Conservation (phyloP, 768 basidiomycete genomes). For the Tricholoma sp. region DNA sequence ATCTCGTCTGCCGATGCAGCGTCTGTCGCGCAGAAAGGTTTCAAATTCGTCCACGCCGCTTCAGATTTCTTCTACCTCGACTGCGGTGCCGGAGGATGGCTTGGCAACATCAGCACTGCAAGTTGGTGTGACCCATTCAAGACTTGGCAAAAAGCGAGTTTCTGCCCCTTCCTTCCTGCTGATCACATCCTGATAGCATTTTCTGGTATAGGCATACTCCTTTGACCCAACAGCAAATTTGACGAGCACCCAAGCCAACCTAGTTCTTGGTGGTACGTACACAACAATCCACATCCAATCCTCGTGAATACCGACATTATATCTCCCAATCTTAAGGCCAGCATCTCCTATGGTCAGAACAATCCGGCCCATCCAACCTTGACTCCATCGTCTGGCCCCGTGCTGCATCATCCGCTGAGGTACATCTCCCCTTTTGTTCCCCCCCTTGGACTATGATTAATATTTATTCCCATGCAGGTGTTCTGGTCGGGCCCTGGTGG, state of each 20-base stretch:
- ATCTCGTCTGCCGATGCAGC: constrained; percentile 58
- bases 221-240: constrained; percentile 69
- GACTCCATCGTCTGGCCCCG: constrained; percentile 10
- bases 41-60: constrained; percentile 59
- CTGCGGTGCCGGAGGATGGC: constrained; percentile 70
- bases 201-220: constrained; percentile 41
- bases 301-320: background rate
- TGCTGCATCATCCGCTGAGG: background rate
- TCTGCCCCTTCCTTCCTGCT: background rate
- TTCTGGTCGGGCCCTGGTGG: constrained; percentile 1
- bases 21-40: constrained; percentile 55
- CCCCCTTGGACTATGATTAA: background rate
- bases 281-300: background rate
- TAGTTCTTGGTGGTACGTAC: constrained; percentile 61
- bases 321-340: constrained; percentile 35
- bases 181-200: background rate
- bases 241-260: constrained; percentile 39
- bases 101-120: constrained; percentile 47
- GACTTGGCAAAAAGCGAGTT: constrained; percentile 63
- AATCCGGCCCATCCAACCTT: constrained; percentile 34
- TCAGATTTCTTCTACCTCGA: constrained; percentile 81
- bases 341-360: constrained; percentile 71
- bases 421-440: background rate
- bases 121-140: constrained; percentile 81
- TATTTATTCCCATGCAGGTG: background rate